Conservation (phyloP, 2,329 filamentous ascomycete species). For the Cladophialophora chaetospira region DNA sequence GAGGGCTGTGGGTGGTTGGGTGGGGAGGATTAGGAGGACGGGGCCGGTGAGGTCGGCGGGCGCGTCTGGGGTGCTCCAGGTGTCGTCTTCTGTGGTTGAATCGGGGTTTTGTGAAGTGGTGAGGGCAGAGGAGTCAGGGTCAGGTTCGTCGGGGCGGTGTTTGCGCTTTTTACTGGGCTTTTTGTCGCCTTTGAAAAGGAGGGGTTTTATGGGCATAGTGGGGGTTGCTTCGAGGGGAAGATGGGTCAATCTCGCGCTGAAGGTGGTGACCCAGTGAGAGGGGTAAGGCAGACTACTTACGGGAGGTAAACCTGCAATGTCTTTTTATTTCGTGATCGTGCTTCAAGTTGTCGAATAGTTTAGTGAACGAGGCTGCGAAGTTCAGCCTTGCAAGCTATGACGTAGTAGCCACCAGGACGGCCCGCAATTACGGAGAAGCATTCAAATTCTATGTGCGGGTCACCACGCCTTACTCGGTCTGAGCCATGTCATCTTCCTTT, state of each 20-base stretch:
- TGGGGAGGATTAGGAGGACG: slow-evolving; percentile 78
- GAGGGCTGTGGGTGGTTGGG: slow-evolving; percentile 70
- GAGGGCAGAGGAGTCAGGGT: slow-evolving; percentile 30
- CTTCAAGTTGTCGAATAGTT: not conserved
- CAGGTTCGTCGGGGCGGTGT: slow-evolving; percentile 59
- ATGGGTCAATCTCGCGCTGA: too few species aligned
- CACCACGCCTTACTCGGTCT: not conserved
- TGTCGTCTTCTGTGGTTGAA: slow-evolving; percentile 67
- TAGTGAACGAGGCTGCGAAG: not conserved
- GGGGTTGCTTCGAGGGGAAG: not conserved
- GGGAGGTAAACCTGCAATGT: not conserved
- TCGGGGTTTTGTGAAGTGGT: slow-evolving; percentile 28
- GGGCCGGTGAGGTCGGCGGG: slow-evolving; percentile 77
- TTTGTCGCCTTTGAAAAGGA: slow-evolving; percentile 97
- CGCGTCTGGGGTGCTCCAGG: slow-evolving; percentile 84
- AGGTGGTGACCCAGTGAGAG: not conserved
- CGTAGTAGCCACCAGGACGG: too few species aligned
- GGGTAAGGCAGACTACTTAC: not conserved
- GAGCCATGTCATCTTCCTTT: not conserved
- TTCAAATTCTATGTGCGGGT: not conserved
- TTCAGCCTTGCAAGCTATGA: not conserved
- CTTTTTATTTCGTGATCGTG: not conserved
- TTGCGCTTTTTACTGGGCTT: slow-evolving; percentile 76
- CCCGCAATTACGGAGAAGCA: too few species aligned
- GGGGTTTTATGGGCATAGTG: slow-evolving; percentile 65